Percentiles rank a stretch among this genome's conserved stretches.
Evolutionary conservation across 805 yeast species (phyloP).

Genomic region (Scheffersomyces amazonensis): DNA sequence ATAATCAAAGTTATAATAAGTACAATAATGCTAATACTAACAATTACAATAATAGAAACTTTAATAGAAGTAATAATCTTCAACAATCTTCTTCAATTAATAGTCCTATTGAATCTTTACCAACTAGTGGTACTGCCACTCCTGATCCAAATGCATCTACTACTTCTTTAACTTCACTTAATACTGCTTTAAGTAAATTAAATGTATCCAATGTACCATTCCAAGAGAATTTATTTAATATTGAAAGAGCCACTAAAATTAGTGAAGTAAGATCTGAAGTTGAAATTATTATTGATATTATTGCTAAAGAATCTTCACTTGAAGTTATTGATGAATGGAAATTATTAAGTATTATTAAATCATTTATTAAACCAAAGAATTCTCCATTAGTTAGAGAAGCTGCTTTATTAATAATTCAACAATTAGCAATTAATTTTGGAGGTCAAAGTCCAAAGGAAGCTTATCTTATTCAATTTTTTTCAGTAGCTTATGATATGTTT

Average conservation of each 20-base stretch:
- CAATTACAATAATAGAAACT: slow-evolving; percentile 4
- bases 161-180: slow-evolving; percentile 69
- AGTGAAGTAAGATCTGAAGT: slow-evolving; percentile 56
- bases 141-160: slow-evolving; percentile 50
- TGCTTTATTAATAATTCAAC: slow-evolving; percentile 61
- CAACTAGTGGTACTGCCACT: slow-evolving; percentile 35
- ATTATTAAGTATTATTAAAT: slow-evolving; percentile 56
- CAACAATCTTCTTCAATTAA: slow-evolving; percentile 7
- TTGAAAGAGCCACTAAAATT: slow-evolving; percentile 50
- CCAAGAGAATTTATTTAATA: slow-evolving; percentile 49
- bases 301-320: slow-evolving; percentile 40
- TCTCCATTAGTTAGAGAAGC: slow-evolving; percentile 75
- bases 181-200: slow-evolving; percentile 62
- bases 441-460: slow-evolving; percentile 75
- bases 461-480: slow-evolving; percentile 61
- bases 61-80: slow-evolving; percentile 3
- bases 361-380: slow-evolving; percentile 72
- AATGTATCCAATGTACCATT: slow-evolving; percentile 62
- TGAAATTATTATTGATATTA: slow-evolving; percentile 48
- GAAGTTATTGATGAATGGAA: slow-evolving; percentile 60
- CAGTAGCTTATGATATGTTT: slow-evolving; percentile 63
- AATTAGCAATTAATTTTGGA: slow-evolving; percentile 55
- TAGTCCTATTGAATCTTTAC: slow-evolving; percentile 26
- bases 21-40: slow-evolving; percentile 6
- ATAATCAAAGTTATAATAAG: slow-evolving; percentile 1